Base-by-base conservation (phyloP, 805 yeast species). In the Saccharomycopsis selenospora region DNA sequence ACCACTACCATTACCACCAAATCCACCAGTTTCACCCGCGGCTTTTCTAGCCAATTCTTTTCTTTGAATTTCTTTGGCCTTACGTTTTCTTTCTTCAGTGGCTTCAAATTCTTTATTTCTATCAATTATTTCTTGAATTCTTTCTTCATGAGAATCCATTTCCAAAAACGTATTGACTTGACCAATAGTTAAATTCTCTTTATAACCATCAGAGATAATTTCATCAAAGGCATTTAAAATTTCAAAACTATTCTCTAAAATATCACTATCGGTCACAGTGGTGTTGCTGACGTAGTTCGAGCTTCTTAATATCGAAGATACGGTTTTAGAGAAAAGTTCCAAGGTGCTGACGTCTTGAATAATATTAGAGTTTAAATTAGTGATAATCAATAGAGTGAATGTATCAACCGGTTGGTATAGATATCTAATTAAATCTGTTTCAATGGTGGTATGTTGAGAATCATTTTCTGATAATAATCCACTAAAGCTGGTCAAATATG, bases 141-240 rank as follows among this genome's bases (percentile, higher is more conserved):
- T 91, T 69, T 93, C 99, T 68, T 93, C 99, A 65, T 93, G 97
- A 36, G 95, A 85, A 68, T 93, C 98, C 98, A 93, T 91, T 63
- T 88, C 91, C 70, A 93, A 72, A 67, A 86, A 91, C 10, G 95
- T 86, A 64, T 78, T 80, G 55, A 93, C 85, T 69, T 93, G 98
- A 51, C 80, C 65, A 55, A 83, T 64, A 0, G 93, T 79, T 56
- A 91, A 70, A 66, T 88, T 85, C 65, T 93, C 99, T 56, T 86
- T 80, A 70, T 83, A 88, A 14, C 99, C 99, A 67, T 87, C 72
- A 46, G 80, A 80, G 57, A 93, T 80, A 48, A 93, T 85, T 68
- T 93, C 99, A 65, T 93, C 99, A 61, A 93, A 91, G 2, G 97
- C 95, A 61, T 85, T 78, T 57, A 91, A 70, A 53, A 93, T 79